Evolutionary conservation across 371 early-diverging fungal species (phyloP).

Genomic region (Nematocida sp.): DNA sequence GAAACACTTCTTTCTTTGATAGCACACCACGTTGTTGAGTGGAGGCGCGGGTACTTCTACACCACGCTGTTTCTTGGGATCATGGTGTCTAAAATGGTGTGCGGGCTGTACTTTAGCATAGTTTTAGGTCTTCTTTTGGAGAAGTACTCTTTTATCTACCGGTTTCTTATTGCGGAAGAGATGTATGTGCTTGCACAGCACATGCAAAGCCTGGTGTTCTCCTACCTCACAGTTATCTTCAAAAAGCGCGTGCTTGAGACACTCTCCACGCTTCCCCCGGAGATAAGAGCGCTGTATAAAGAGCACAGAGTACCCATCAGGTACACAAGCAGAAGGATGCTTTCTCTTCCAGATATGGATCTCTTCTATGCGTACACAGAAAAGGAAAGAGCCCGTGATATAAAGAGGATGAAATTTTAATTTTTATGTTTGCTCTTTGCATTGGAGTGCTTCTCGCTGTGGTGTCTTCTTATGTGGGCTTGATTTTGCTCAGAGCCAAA

Average conservation of each 20-base stretch:
- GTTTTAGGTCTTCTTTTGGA: background rate
- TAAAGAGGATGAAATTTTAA: background rate
- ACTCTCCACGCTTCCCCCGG: no score
- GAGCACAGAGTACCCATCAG: no score
- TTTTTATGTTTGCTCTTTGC: background rate
- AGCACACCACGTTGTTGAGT: slow-evolving; percentile 10
- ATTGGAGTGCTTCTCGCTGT: background rate
- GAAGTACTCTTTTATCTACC: background rate
- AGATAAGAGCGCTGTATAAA: no score
- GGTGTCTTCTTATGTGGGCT: no score
- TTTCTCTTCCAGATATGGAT: background rate
- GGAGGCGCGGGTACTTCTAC: background rate
- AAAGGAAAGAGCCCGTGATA: background rate
- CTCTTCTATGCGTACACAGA: background rate
- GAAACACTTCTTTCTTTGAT: background rate
- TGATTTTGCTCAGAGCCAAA: no score
- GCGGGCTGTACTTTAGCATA: background rate
- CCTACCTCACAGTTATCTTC: background rate
- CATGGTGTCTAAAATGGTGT: background rate
- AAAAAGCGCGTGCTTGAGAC: no score
- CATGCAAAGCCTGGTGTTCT: background rate
- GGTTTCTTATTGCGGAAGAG: background rate
- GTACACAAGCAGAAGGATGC: background rate
- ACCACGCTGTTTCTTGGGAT: background rate
- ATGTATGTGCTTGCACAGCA: background rate